Conservation (phyloP, 1,139 yeast genomes). For the Sugiyamaella castrensis region DNA sequence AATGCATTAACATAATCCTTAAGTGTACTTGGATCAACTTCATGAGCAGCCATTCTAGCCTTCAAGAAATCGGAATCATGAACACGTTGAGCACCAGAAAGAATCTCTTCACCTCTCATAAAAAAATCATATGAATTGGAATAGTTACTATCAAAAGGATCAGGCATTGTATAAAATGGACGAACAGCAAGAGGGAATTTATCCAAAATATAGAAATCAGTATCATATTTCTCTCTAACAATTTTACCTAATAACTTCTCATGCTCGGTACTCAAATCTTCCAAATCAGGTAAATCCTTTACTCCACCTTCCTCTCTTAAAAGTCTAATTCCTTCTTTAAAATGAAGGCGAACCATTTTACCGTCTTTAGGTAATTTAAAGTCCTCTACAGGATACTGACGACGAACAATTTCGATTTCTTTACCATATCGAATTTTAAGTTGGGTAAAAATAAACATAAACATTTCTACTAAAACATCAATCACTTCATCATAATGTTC, state of each 20-base stretch:
- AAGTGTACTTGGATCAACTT: slow-evolving; percentile 73
- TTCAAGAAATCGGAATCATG: slow-evolving; percentile 84
- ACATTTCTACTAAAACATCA: slow-evolving; percentile 78
- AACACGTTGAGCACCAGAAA: slow-evolving; percentile 98
- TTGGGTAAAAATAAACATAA: slow-evolving; percentile 82
- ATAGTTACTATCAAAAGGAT: slow-evolving; percentile 83
- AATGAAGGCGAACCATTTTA: slow-evolving; percentile 86
- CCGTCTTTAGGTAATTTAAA: slow-evolving; percentile 72
- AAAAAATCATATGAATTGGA: slow-evolving; percentile 93
- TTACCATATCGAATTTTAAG: slow-evolving; percentile 72
- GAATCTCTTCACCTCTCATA: slow-evolving; percentile 99
- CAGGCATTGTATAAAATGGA: slow-evolving; percentile 99
- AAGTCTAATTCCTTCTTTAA: slow-evolving; percentile 85
- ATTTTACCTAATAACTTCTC: slow-evolving; percentile 89
- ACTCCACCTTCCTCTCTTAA: slow-evolving; percentile 73
- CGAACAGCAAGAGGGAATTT: slow-evolving; percentile 95
- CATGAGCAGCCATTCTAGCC: slow-evolving; percentile 81
- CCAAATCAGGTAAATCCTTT: slow-evolving; percentile 76
- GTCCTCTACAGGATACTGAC: slow-evolving; percentile 96
- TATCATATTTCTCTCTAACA: slow-evolving; percentile 89
- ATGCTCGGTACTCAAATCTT: slow-evolving; percentile 89
- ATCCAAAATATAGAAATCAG: slow-evolving; percentile 96
- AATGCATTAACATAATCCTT: slow-evolving; percentile 91
- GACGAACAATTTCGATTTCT: slow-evolving; percentile 88
- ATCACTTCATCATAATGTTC: slow-evolving; percentile 96